Conservation (phyloP, 371 early-diverging fungal species). For the Mortierella sp. region DNA sequence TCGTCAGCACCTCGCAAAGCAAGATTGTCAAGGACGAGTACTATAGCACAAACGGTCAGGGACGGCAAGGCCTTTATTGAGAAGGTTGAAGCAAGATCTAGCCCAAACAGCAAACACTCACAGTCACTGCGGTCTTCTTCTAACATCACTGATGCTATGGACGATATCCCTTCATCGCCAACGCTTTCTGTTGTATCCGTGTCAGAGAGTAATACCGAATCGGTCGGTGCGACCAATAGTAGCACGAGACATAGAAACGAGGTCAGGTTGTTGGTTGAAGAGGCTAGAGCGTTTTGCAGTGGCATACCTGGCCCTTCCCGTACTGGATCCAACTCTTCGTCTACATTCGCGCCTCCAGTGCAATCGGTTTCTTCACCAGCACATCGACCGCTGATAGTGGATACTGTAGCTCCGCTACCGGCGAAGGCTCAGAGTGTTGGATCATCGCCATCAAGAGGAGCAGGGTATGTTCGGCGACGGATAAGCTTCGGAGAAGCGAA, state of each 20-base stretch:
- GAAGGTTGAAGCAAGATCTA: slow-evolving; percentile 7
- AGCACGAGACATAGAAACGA: slow-evolving; percentile 5
- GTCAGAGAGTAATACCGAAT: background rate
- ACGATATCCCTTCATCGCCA: slow-evolving; percentile 5
- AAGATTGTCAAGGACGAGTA: slow-evolving; percentile 22
- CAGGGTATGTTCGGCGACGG: slow-evolving; percentile 4
- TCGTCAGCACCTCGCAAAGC: slow-evolving; percentile 22
- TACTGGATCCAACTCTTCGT: background rate
- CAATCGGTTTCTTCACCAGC: slow-evolving; percentile 4
- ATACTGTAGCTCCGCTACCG: background rate
- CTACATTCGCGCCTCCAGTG: background rate
- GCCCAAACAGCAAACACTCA: slow-evolving; percentile 4
- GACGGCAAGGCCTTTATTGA: slow-evolving; percentile 44
- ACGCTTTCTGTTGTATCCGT: background rate
- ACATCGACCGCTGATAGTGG: background rate
- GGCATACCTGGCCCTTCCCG: slow-evolving; percentile 13
- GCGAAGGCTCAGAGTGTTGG: background rate
- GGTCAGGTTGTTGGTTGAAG: slow-evolving; percentile 32
- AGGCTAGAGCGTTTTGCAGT: slow-evolving; percentile 49
- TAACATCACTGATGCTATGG: background rate
- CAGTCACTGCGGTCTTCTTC: background rate
- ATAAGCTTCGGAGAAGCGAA: slow-evolving; percentile 7
- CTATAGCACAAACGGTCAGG: slow-evolving; percentile 32
- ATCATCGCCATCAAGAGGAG: slow-evolving; percentile 9
- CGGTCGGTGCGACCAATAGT: background rate